Evolutionary conservation across 306 rosid species (phyloP).

Genomic region (Ochetophila trinervis): DNA sequence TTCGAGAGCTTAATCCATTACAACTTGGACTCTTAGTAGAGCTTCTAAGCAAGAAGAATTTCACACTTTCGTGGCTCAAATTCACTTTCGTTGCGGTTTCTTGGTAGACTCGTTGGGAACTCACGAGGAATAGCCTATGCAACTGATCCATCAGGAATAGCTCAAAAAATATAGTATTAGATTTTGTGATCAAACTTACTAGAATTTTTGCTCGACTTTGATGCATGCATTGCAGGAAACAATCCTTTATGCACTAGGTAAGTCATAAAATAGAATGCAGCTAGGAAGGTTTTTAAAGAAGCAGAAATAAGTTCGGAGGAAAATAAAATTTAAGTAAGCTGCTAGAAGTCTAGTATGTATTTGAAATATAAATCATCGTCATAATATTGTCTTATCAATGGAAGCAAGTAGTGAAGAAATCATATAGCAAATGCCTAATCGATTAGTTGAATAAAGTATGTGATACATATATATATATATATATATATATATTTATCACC

Average conservation of each 20-base stretch:
- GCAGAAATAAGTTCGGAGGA: not conserved
- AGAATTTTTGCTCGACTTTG: conserved; percentile 71
- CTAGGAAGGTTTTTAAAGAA: not conserved
- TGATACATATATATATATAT: too few species aligned
- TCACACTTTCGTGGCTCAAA: too few species aligned
- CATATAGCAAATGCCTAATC: too few species aligned
- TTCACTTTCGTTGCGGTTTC: too few species aligned
- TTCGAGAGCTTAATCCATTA: too few species aligned
- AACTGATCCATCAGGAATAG: conserved; percentile 16
- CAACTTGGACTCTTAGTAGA: too few species aligned
- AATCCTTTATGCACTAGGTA: conserved; percentile 20
- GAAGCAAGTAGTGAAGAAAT: not conserved
- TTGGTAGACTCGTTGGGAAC: too few species aligned
- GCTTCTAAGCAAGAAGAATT: too few species aligned
- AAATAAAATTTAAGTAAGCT: not conserved
- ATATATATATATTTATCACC: too few species aligned
- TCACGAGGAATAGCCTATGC: conserved; percentile 7
- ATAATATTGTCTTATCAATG: not conserved
- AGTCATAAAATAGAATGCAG: not conserved
- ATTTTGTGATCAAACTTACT: conserved; percentile 51
- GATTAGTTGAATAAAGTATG: too few species aligned
- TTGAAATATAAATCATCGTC: not conserved
- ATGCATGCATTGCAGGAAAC: conserved; percentile 47
- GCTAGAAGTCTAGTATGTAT: not conserved
- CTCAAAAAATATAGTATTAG: conserved; percentile 23